Evolutionary conservation across 106 monocot species (phyloP), one percentile per base, ranked within the genome.

Genomic region (Acorus calamus): DNA sequence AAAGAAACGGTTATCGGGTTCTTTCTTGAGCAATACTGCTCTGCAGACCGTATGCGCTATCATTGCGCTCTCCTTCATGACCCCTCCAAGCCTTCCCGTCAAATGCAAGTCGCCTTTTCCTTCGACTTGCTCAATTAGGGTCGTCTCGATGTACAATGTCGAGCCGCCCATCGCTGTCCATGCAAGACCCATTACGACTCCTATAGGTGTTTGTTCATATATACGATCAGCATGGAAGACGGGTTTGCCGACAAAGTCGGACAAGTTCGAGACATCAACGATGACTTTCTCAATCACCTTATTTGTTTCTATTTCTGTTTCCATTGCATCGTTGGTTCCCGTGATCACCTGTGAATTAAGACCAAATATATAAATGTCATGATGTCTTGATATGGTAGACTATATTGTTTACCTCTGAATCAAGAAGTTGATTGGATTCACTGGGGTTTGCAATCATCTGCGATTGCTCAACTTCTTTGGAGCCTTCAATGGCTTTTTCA

Each of bases 161-260:
- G 28, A 28, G 28, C 28, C 28, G 1, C 28, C 28, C 28, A 28
- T 28, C 28, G 28, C 28, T 28, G 28, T 28, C 28, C 28, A 28
- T 28, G 28, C 28, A 1, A 28, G 28, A 28, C 28, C 28, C 28
- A 28, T 28, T 28, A 28, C 28, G 28, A 28, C 28, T 28, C 28
- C 28, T 52, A 88, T 46, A 2, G 92, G 98, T 1, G 92, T 99
- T 54, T 83, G 85, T 52, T 81, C 81, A 68, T 99, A 99, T 48
- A 99, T 92, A 2, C 91, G 80, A 5, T 99, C 98, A 6, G 81
- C 83, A 78, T 99, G 98, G 64, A 99, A 99, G 1, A 86, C 83
- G 28, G 98, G 88, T 43, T 99, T 99, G 4, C 98, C 98, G 5
- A 88, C 98, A 77, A 63, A 99, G 62, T 92, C 81, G 64, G 64